Percentiles rank a stretch among this genome's conserved stretches.
phyloP scores from a whole-genome alignment of 139 green algal species.

The Chlamydomonas sp. region DNA sequence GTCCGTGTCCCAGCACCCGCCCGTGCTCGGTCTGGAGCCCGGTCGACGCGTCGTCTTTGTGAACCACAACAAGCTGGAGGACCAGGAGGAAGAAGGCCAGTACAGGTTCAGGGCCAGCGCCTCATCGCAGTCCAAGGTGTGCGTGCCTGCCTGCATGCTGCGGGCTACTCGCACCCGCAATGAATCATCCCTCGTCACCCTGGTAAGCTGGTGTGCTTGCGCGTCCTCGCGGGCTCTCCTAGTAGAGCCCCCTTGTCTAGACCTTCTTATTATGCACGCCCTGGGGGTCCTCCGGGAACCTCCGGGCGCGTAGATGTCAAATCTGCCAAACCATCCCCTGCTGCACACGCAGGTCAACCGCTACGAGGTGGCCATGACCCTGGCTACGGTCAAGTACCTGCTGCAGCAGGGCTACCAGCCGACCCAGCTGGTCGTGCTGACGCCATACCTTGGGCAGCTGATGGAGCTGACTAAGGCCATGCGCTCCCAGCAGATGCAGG shows the following conservation, averaged over 20 bases:
- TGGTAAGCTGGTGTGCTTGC: too few relatives aligned
- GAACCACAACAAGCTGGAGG: constrained; percentile 38
- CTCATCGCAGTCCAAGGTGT: constrained; percentile 7
- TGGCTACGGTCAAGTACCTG: constrained; percentile 47
- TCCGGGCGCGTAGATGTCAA: too few relatives aligned
- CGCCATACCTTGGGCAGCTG: constrained; percentile 73
- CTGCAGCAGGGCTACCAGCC: constrained; percentile 53
- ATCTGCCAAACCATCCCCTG: too few relatives aligned
- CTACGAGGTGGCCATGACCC: constrained; percentile 47
- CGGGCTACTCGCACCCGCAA: too few relatives aligned
- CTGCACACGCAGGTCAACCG: constrained; percentile 37
- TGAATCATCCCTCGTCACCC: too few relatives aligned
- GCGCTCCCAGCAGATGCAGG: too few relatives aligned
- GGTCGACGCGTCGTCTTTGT: constrained; percentile 32
- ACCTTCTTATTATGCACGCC: too few relatives aligned
- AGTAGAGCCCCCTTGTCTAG: too few relatives aligned
- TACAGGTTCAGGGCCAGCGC: too few relatives aligned
- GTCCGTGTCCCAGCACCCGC: constrained; percentile 14
- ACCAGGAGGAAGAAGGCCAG: constrained; percentile 1
- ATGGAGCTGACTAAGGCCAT: constrained; percentile 37
- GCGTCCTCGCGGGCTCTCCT: too few relatives aligned
- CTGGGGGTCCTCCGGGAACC: too few relatives aligned
- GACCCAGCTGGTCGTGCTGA: constrained; percentile 63
- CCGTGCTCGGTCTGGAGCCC: constrained; percentile 30
- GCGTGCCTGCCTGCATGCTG: too few relatives aligned